Percentiles rank a stretch among this genome's conserved stretches.
These are phyloP conservation scores for Pichiaceae sp. DNA, from an alignment of 1,139 yeast species.

Conservation along the genomic window DNA sequence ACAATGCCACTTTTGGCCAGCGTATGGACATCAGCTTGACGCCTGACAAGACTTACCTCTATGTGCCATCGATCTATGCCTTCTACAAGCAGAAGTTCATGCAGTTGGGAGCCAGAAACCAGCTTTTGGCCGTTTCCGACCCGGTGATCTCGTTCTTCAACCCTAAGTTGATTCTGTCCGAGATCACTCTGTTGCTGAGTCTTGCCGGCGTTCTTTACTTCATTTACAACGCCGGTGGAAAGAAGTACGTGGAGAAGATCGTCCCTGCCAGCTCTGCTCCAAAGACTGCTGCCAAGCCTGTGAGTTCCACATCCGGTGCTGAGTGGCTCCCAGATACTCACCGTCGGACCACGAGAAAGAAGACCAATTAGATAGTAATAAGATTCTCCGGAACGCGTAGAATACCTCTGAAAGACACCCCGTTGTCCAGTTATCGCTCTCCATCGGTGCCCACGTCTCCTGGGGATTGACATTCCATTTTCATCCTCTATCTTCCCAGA, in stretches of 20 bases:
- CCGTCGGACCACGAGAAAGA: constrained; percentile 2
- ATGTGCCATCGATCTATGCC: constrained; percentile 54
- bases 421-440: no score
- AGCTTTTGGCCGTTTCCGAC: constrained; percentile 53
- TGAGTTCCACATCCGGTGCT: constrained; percentile 13
- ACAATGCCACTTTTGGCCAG: constrained; percentile 42
- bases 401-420: neutral
- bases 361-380: neutral
- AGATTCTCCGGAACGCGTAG: neutral
- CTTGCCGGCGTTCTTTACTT: constrained; percentile 44
- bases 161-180: constrained; percentile 63
- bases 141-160: constrained; percentile 61
- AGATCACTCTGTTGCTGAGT: constrained; percentile 42
- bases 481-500: constrained; percentile 6
- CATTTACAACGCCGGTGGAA: constrained; percentile 38
- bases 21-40: constrained; percentile 45
- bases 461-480: no score
- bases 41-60: constrained; percentile 45
- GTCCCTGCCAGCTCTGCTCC: constrained; percentile 23
- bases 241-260: constrained; percentile 30
- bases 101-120: constrained; percentile 51
- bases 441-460: no score
- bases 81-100: constrained; percentile 44
- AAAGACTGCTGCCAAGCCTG: constrained; percentile 29
- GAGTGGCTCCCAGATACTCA: constrained; percentile 55